Evolutionary conservation across 2,329 filamentous ascomycete species (phyloP).

Genomic region (Talaromyces sp.): DNA sequence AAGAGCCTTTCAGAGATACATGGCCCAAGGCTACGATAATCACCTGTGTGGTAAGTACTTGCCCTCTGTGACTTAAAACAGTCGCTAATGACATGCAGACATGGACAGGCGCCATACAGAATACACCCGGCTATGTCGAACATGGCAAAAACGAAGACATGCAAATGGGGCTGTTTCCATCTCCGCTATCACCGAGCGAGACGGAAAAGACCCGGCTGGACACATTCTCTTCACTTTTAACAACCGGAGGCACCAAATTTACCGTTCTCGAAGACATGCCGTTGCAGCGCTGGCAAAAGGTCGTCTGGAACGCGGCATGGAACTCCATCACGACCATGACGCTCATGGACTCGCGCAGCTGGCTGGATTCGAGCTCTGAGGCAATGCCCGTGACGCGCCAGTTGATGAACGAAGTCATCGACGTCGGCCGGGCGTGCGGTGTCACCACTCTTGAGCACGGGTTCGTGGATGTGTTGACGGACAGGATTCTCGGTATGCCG

Average conservation of each 20-base stretch:
- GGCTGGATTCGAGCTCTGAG: constrained; percentile 37
- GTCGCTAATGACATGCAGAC: constrained; percentile 27
- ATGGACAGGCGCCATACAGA: constrained; percentile 52
- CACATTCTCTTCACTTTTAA: constrained; percentile 39
- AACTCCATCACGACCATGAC: constrained; percentile 42
- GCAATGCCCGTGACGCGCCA: constrained; percentile 34
- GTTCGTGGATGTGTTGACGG: constrained; percentile 35
- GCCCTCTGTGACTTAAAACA: neutral
- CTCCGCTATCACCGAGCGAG: constrained; percentile 21
- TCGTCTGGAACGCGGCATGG: constrained; percentile 41
- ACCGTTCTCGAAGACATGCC: constrained; percentile 33
- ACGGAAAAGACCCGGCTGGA: constrained; percentile 38
- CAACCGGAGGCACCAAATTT: constrained; percentile 37
- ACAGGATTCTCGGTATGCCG: constrained; percentile 35
- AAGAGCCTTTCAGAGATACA: constrained; percentile 32
- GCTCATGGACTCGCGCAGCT: constrained; percentile 37
- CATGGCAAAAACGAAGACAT: constrained; percentile 53
- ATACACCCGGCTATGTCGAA: constrained; percentile 44
- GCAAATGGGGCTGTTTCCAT: constrained; percentile 52
- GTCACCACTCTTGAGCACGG: constrained; percentile 32
- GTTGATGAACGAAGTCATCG: constrained; percentile 43
- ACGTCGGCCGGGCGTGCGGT: constrained; percentile 34
- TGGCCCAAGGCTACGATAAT: constrained; percentile 31
- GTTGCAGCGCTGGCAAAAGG: constrained; percentile 37
- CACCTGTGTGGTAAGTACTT: constrained; percentile 39